Percentiles rank a stretch among this genome's conserved stretches.
These are phyloP conservation scores for Huntiella decipiens DNA, from an alignment of 2,329 filamentous ascomycete species.

Conservation along the genomic window DNA sequence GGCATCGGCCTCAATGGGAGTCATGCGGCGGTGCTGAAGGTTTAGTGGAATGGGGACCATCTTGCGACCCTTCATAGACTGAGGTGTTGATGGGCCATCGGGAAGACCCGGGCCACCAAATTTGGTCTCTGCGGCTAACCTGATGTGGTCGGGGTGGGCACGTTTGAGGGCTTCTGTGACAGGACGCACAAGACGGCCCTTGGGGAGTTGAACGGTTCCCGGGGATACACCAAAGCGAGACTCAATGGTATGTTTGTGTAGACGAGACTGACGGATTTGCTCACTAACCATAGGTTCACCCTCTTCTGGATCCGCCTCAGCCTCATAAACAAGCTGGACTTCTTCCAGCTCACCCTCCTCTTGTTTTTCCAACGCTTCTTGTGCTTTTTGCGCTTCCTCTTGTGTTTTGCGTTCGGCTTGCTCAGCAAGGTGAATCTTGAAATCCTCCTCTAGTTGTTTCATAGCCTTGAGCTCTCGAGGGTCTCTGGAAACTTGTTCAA, in stretches of 20 bases:
- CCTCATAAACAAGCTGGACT: constrained; percentile 17
- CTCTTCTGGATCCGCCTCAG: constrained; percentile 17
- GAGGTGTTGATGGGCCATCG: constrained; percentile 53
- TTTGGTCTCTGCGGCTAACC: constrained; percentile 46
- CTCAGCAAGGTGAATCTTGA: constrained; percentile 23
- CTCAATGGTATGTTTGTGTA: constrained; percentile 54
- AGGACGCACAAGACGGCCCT: constrained; percentile 47
- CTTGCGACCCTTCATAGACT: constrained; percentile 32
- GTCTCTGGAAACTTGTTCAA: constrained; percentile 30
- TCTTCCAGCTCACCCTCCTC: constrained; percentile 19
- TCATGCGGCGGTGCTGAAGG: constrained; percentile 47
- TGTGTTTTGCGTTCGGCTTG: constrained; percentile 20
- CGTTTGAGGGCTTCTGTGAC: constrained; percentile 49
- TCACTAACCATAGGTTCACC: constrained; percentile 13
- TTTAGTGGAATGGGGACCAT: constrained; percentile 48
- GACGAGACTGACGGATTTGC: constrained; percentile 23
- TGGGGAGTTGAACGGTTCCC: constrained; percentile 56
- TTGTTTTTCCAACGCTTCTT: too few relatives aligned
- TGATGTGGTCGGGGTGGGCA: constrained; percentile 55
- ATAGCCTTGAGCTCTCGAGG: constrained; percentile 36
- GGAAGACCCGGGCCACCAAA: constrained; percentile 67
- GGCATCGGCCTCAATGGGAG: constrained; percentile 54
- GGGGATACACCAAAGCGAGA: constrained; percentile 61
- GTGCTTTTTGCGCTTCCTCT: constrained; percentile 15
- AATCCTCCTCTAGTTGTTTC: constrained; percentile 37